A percentile compares a stretch with the other conserved stretches of the same genome.
Evolutionary conservation across 2,329 filamentous ascomycete species (phyloP).

Genomic region (Cytospora piceicola): DNA sequence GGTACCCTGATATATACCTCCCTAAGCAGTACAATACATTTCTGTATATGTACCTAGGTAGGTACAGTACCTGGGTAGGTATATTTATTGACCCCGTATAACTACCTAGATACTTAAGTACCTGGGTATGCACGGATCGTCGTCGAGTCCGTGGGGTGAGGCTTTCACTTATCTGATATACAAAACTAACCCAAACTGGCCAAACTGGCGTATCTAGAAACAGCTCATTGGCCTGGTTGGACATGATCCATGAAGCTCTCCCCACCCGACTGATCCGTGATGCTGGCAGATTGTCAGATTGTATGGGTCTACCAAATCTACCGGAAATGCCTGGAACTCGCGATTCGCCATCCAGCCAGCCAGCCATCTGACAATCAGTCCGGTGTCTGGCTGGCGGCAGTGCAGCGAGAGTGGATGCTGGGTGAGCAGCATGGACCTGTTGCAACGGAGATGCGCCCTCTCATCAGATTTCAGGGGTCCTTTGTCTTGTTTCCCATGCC

Average conservation of each 20-base stretch:
- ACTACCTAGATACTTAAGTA: too few species aligned
- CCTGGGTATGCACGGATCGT: not conserved
- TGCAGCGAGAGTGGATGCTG: not conserved
- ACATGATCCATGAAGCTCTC: not conserved
- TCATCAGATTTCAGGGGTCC: not conserved
- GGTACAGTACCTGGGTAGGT: too few species aligned
- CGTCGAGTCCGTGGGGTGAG: not conserved
- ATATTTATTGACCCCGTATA: not conserved
- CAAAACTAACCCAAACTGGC: not conserved
- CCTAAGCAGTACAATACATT: too few species aligned
- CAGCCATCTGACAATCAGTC: not conserved
- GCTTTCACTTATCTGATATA: not conserved
- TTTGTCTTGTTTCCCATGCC: not conserved
- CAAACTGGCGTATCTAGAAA: not conserved
- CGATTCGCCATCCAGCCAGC: not conserved
- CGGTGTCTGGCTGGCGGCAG: too few species aligned
- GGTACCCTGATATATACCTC: too few species aligned
- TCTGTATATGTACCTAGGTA: too few species aligned
- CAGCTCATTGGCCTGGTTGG: not conserved
- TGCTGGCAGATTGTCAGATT: conserved; percentile 1
- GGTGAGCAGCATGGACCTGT: not conserved
- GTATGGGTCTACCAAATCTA: not conserved
- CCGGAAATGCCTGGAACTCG: not conserved
- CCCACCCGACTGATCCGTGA: not conserved
- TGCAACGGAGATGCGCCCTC: not conserved